phyloP scores from a whole-genome alignment of 2,329 filamentous ascomycete genomes.

The Grosmannia penicillata region DNA sequence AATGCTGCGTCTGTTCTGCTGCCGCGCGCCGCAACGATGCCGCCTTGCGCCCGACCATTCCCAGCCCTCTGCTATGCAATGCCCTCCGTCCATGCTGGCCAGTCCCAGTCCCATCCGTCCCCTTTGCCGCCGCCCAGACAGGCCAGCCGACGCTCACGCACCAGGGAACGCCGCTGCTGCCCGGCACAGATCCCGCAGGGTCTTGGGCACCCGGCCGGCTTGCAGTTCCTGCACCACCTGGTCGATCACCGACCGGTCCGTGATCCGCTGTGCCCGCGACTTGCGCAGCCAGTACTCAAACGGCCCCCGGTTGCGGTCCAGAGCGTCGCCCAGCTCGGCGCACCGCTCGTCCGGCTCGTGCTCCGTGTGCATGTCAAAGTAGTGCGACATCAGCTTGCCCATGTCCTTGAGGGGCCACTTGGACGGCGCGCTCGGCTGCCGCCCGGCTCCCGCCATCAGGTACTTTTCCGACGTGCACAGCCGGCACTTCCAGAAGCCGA shows the following conservation, averaged over 20 bases:
- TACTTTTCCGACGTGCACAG: conserved; percentile 28
- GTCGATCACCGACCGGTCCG: conserved; percentile 19
- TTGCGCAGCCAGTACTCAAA: conserved; percentile 32
- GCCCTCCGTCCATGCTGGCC: too few species aligned
- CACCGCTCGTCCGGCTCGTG: conserved; percentile 26
- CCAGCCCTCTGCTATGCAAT: too few species aligned
- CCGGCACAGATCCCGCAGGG: conserved; percentile 13
- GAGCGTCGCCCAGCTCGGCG: conserved; percentile 25
- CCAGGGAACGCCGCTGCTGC: conserved; percentile 14
- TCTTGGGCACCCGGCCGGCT: conserved; percentile 20
- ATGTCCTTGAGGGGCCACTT: conserved; percentile 32
- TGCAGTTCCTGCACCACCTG: conserved; percentile 21
- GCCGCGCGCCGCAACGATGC: too few species aligned
- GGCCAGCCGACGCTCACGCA: background rate
- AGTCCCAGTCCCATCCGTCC: background rate
- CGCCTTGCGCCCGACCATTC: too few species aligned
- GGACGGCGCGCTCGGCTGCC: conserved; percentile 26
- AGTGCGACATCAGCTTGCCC: conserved; percentile 31
- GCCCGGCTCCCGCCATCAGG: conserved; percentile 22
- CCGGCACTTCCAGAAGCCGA: conserved; percentile 32
- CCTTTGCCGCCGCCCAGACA: background rate
- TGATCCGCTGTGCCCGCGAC: conserved; percentile 22
- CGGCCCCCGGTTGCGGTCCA: conserved; percentile 26
- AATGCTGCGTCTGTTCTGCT: too few species aligned
- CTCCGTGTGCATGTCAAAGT: conserved; percentile 29